Base-by-base conservation (phyloP, 371 early-diverging fungal species). In the Haplosporangium sp. region DNA sequence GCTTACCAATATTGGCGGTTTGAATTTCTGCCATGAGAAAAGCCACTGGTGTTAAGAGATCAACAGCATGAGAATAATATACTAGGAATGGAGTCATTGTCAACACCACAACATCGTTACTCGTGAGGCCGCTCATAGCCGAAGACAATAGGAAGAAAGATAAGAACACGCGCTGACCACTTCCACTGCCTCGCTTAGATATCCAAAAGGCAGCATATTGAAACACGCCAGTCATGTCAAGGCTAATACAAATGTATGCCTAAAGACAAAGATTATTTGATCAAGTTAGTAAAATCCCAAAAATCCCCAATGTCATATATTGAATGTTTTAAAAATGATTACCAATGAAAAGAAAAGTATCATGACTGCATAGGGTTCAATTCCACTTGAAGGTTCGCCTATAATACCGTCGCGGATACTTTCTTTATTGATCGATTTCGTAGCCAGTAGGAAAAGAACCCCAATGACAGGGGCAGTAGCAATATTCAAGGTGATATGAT, bases 181-280 rank as follows among this genome's bases (percentile, higher is more conserved):
- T 55, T 20, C 78, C 78, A 0, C 92, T 91, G 35, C 92, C 92
- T 10, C 88, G 81, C 56, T 78, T 76, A 2, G 92, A 86, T 56
- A 94, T 90, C 82, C 88, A 86, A 67, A 92, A 88, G 2, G 95
- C 94, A 47, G 88, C 86, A 68, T 86, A 91, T 70, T 88, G 88
- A 55, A 94, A 90, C 15, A 94, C 83, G 10, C 94, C 94, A 20
- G 95, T 93, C 72, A 92, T 84, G 76, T 96, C 95, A 11, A 94
- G 86, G 13, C 93, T 92, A n/a, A 94, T 91, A 72, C 96, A 94
- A 47, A 94, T 90, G 72, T 94, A 95, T 0, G 94, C 94, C 88
- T 88, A 61, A 20, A 50, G 45, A 17, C 1, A 20, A 11, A 9
- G 17, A 38, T 13, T 13, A 57, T 8, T 27, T 27, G 27, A 27